phyloP scores from a whole-genome alignment of 2,329 filamentous ascomycete genomes.

The Ophiocordyceps camponoti-saundersi region DNA sequence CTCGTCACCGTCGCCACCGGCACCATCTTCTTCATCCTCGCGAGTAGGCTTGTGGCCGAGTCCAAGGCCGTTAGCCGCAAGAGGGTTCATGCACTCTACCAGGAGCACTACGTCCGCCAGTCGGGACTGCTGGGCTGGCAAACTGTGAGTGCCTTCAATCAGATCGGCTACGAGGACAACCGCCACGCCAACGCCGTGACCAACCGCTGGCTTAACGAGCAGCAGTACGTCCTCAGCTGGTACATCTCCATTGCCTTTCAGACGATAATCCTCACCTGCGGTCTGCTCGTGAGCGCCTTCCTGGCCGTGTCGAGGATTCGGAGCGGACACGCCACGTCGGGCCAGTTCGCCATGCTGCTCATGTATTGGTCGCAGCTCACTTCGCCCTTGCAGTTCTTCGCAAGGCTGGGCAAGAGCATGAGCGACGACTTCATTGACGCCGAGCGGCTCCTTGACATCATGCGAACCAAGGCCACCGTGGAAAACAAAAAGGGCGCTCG shows the following conservation, averaged over 20 bases:
- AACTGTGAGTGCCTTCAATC: conserved; percentile 42
- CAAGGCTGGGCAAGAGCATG: conserved; percentile 35
- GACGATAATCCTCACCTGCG: conserved; percentile 48
- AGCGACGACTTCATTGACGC: conserved; percentile 40
- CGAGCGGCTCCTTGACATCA: conserved; percentile 38
- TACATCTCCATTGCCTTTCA: conserved; percentile 36
- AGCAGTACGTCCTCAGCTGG: conserved; percentile 23
- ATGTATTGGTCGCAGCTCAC: conserved; percentile 63
- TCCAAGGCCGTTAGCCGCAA: conserved; percentile 31
- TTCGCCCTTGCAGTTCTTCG: conserved; percentile 54
- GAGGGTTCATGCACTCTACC: conserved; percentile 33
- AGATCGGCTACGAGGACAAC: conserved; percentile 36
- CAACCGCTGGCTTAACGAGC: conserved; percentile 19
- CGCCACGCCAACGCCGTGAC: conserved; percentile 34
- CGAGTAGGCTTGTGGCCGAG: conserved; percentile 30
- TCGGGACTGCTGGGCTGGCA: conserved; percentile 41
- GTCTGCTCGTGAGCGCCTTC: conserved; percentile 47
- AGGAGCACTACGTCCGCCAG: conserved; percentile 37
- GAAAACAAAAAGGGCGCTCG: conserved; percentile 32
- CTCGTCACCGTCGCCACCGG: conserved; percentile 43
- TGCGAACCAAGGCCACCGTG: conserved; percentile 38
- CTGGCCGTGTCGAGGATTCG: conserved; percentile 49
- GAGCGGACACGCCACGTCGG: conserved; percentile 39
- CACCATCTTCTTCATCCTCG: conserved; percentile 36
- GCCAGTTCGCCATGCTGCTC: conserved; percentile 53